These are phyloP conservation scores for Chimonanthus praecox DNA, from an alignment of 164 flowering plant species.

Conservation along the genomic window DNA sequence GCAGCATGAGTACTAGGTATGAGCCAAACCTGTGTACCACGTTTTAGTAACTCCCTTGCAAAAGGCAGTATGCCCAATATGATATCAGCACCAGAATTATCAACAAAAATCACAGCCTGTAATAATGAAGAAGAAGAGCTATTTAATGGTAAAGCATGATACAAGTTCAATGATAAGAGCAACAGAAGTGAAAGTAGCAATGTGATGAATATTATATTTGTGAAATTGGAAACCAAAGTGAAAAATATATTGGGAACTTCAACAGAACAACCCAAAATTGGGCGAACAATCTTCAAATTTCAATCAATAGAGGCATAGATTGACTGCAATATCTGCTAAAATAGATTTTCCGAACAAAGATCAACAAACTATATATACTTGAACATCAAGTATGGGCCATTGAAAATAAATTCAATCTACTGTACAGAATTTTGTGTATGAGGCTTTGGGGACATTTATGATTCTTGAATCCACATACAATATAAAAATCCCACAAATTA, in stretches of 20 bases:
- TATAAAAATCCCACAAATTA: no score
- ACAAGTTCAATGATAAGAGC: background rate
- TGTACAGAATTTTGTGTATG: background rate
- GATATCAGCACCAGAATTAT: slow-evolving; percentile 98
- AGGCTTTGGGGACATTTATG: background rate
- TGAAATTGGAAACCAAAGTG: background rate
- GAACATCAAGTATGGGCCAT: background rate
- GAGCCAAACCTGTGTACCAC: slow-evolving; percentile 71
- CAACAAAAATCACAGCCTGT: slow-evolving; percentile 84
- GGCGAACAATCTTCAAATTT: background rate
- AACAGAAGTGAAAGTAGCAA: background rate
- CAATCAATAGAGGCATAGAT: background rate
- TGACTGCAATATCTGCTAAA: background rate
- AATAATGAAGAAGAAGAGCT: slow-evolving; percentile 12
- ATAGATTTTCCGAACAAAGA: background rate
- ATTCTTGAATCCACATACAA: background rate
- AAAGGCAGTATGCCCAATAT: slow-evolving; percentile 92
- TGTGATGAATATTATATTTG: background rate
- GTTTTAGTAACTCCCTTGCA: slow-evolving; percentile 83
- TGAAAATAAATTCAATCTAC: background rate
- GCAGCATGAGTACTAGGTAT: background rate
- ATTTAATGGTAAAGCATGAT: slow-evolving; percentile 7
- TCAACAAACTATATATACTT: background rate
- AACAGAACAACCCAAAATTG: background rate
- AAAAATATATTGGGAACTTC: background rate